A percentile compares a stretch with the other conserved stretches of the same genome.
Conservation (phyloP, 805 yeast genomes). For the Vanderwaltozyma polyspora region DNA sequence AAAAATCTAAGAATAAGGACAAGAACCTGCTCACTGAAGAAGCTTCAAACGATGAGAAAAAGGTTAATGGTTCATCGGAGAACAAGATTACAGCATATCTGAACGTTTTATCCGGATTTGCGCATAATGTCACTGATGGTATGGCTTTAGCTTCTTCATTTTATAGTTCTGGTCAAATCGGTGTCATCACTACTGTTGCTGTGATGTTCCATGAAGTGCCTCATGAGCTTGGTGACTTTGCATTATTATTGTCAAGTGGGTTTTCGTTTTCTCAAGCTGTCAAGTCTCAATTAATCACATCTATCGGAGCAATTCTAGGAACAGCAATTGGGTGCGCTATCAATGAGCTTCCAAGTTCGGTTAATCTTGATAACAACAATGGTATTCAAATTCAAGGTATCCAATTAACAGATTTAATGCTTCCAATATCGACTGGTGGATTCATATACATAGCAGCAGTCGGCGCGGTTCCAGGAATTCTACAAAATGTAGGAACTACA, state of each 20-base stretch:
- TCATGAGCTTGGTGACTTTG: slow-evolving; percentile 74
- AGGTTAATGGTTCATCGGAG: neutral
- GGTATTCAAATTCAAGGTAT: neutral
- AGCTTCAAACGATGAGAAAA: neutral
- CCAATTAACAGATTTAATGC: slow-evolving; percentile 32
- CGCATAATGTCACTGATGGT: slow-evolving; percentile 72
- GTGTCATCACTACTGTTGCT: slow-evolving; percentile 59
- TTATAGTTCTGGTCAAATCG: slow-evolving; percentile 45
- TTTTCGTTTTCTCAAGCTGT: slow-evolving; percentile 55
- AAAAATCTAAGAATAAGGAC: slow-evolving; percentile 9
- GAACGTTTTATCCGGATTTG: slow-evolving; percentile 57
- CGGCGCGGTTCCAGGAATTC: slow-evolving; percentile 64
- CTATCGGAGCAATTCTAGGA: slow-evolving; percentile 54
- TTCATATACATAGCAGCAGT: slow-evolving; percentile 62
- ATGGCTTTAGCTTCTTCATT: slow-evolving; percentile 64
- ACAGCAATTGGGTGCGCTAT: slow-evolving; percentile 52
- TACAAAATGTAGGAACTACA: slow-evolving; percentile 33
- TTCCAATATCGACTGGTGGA: slow-evolving; percentile 72
- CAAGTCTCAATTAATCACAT: slow-evolving; percentile 55
- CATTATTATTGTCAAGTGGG: slow-evolving; percentile 53
- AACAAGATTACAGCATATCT: slow-evolving; percentile 45
- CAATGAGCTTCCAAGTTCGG: slow-evolving; percentile 29
- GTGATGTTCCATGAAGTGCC: slow-evolving; percentile 72
- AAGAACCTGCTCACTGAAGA: neutral
- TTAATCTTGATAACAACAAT: too few species aligned